Evolutionary conservation across 2,329 filamentous ascomycete genomes (phyloP), one percentile per base, ranked within the genome.

Genomic region (Fusarium gaditjirri): DNA sequence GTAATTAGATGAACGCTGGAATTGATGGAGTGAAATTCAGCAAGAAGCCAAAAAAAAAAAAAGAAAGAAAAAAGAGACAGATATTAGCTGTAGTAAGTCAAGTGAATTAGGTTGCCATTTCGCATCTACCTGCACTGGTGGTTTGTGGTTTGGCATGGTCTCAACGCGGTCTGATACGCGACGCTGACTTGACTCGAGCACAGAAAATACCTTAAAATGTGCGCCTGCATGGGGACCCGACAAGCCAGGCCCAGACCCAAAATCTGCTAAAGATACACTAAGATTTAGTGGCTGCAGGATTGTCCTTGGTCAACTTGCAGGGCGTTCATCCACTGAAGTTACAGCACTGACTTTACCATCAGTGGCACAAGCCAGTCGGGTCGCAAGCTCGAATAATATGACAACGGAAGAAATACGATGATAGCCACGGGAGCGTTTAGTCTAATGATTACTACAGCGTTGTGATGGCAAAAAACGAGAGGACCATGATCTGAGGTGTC

Each of bases 161-260:
- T 55, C 16, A 43, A 66, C 71, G 71, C 71, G 71, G 61, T 74
- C 67, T 71, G 39, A 49, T 71, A 72, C 70, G 70, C 65, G 70
- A 73, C 69, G 27, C 57, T 58, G 49, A 27, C 54, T 71, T 52
- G 52, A 58, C 57, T 73, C 49, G 29, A 43, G 46, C 44, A 53
- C 43, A 60, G 44, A 68, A 72, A 68, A 65, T 50, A 66, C 63
- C 53, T 66, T 67, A 47, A 67, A 61, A 44, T 50, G 63, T 52
- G 47, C 62, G 47, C 47, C 38, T 67, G 39, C 52, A 46, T 66
- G 38, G 44, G 61, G 44, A 43, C 25, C 44, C 39, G 23, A 56
- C 16, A n/a, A 31, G 54, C 53, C 29, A 47, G 35, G 39, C 39
- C 47, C 36, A 44, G 31, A 57, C 29, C 60, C 52, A 39, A 66